Evolutionary conservation across 2,329 filamentous ascomycete genomes (phyloP).

Genomic region (Zarea fungicola): DNA sequence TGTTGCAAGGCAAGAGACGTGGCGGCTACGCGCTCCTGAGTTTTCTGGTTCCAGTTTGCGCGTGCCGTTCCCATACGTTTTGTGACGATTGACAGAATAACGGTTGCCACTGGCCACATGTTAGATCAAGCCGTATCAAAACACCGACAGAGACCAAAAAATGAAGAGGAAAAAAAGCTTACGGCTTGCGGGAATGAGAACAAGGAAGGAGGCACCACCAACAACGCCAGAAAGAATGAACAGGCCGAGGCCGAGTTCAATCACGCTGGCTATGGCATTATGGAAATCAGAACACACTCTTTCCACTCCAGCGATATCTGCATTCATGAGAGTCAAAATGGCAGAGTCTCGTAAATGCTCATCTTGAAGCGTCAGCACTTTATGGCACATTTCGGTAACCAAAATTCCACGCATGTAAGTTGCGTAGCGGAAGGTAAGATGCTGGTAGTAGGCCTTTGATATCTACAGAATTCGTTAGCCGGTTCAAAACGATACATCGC

Average conservation of each 20-base stretch:
- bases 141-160: background rate
- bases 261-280: conserved; percentile 31
- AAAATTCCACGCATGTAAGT: background rate
- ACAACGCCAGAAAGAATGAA: conserved; percentile 31
- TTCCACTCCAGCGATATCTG: conserved; percentile 35
- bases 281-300: conserved; percentile 23
- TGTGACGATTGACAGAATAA: conserved; percentile 18
- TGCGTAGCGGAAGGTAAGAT: background rate
- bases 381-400: background rate
- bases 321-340: conserved; percentile 40
- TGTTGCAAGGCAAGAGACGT: conserved; percentile 33
- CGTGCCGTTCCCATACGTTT: conserved; percentile 26
- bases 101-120: conserved; percentile 16
- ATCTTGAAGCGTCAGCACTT: background rate
- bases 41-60: conserved; percentile 32
- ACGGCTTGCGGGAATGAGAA: conserved; percentile 20
- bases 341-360: conserved; percentile 25
- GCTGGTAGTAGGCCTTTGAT: background rate
- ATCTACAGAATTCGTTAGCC: background rate
- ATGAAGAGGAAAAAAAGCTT: background rate
- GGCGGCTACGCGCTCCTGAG: conserved; percentile 34
- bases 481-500: background rate
- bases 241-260: conserved; percentile 33
- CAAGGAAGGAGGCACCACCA: conserved; percentile 23
- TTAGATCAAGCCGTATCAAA: background rate